Conservation (phyloP, 2,329 filamentous ascomycete species). For the Byssothecium circinans region DNA sequence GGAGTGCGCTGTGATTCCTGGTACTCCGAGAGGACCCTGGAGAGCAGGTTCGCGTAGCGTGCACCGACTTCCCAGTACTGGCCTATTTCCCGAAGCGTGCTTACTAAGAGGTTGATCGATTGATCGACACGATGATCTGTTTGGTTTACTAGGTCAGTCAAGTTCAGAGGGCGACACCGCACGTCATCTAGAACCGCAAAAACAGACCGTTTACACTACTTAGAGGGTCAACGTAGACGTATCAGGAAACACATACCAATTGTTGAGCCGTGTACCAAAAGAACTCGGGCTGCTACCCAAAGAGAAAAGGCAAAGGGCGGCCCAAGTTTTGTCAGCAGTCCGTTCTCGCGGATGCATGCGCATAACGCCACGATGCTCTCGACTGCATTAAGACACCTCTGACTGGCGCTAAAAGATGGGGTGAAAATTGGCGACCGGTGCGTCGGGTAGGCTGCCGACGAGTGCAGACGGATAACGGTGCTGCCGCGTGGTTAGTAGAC, state of each 20-base stretch:
- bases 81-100: conserved; percentile 78
- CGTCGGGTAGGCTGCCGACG: conserved; percentile 88
- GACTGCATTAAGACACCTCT: conserved; percentile 80
- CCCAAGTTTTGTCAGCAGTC: conserved; percentile 76
- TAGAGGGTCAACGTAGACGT: no score
- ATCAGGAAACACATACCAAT: conserved; percentile 52
- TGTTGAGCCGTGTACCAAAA: conserved; percentile 87
- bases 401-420: conserved; percentile 80
- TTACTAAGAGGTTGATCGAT: conserved; percentile 79
- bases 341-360: conserved; percentile 73
- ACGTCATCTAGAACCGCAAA: no score
- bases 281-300: conserved; percentile 85
- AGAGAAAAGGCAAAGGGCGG: conserved; percentile 90
- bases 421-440: conserved; percentile 87
- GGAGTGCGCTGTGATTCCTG: conserved; percentile 69
- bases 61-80: conserved; percentile 83
- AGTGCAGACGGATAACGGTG: conserved; percentile 85
- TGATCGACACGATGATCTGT: conserved; percentile 72
- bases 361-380: conserved; percentile 69
- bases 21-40: conserved; percentile 84
- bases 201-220: no score
- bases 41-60: conserved; percentile 76
- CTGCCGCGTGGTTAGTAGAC: conserved; percentile 41
- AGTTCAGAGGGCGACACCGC: no score
- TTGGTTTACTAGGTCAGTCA: no score